A percentile compares a stretch with the other conserved stretches of the same genome.
Evolutionary conservation across 2,329 filamentous ascomycete genomes (phyloP).

Genomic region (Exutisphaerella laricina): DNA sequence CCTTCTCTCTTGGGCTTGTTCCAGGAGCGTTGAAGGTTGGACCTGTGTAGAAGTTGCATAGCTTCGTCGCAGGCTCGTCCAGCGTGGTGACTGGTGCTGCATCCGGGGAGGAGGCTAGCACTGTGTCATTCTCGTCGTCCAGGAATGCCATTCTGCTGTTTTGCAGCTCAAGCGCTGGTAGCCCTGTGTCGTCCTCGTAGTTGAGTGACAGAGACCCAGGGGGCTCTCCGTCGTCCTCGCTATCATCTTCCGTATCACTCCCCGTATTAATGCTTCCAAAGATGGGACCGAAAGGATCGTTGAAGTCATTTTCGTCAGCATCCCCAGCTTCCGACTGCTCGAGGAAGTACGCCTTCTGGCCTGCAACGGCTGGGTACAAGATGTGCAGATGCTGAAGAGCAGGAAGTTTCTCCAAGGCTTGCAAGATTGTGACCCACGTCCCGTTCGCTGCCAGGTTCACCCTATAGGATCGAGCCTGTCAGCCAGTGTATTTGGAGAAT

Average conservation of each 20-base stretch:
- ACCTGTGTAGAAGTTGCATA: slow-evolving; percentile 1
- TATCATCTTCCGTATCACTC: background rate
- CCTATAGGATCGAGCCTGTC: too few species aligned
- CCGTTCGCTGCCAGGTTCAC: slow-evolving; percentile 19
- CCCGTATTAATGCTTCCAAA: background rate
- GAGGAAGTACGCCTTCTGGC: slow-evolving; percentile 26
- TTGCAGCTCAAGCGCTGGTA: too few species aligned
- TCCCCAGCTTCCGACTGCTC: slow-evolving; percentile 15
- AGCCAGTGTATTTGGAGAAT: too few species aligned
- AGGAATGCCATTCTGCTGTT: too few species aligned
- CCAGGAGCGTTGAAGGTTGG: slow-evolving; percentile 9
- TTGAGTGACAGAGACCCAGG: background rate
- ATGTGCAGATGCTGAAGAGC: slow-evolving; percentile 27
- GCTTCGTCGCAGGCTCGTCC: background rate
- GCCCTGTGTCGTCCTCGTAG: background rate
- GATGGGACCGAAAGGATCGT: too few species aligned
- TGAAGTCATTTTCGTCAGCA: background rate
- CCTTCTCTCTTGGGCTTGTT: slow-evolving; percentile 12
- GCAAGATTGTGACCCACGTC: slow-evolving; percentile 26
- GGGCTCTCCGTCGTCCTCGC: background rate
- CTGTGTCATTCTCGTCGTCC: background rate
- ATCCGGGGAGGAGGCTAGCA: background rate
- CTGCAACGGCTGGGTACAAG: slow-evolving; percentile 20
- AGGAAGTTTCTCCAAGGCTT: slow-evolving; percentile 20
- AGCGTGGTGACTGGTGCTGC: background rate